A percentile compares a stretch with the other conserved stretches of the same genome.
Evolutionary conservation across 768 basidiomycete species (phyloP).

Genomic region (Tubosaeta brunneosetosa): DNA sequence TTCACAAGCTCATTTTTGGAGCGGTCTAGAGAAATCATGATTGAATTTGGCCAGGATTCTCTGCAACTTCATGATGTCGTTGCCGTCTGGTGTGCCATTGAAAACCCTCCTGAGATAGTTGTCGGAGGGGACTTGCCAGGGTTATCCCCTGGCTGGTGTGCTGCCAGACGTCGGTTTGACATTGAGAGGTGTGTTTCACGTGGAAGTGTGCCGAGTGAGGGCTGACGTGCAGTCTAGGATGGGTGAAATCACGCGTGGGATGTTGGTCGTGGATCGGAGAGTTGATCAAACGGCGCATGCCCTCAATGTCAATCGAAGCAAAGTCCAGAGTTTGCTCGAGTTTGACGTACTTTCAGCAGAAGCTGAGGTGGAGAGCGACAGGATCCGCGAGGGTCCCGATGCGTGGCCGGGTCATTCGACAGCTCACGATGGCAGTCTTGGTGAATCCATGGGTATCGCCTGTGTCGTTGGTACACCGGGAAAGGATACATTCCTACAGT

Average conservation of each 20-base stretch:
- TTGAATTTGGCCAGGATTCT: conserved; percentile 74
- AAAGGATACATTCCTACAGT: conserved; percentile 40
- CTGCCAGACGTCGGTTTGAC: conserved; percentile 50
- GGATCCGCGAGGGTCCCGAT: conserved; percentile 11
- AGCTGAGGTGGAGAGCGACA: conserved; percentile 42
- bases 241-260: conserved; percentile 80
- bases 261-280: conserved; percentile 81
- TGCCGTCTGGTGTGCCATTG: conserved; percentile 83
- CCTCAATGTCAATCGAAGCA: conserved; percentile 60
- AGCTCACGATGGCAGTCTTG: conserved; percentile 15
- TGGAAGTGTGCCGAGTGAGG: background rate
- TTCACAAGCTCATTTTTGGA: conserved; percentile 80
- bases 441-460: conserved; percentile 35
- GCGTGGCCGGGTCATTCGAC: conserved; percentile 19
- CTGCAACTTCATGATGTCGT: conserved; percentile 91
- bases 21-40: conserved; percentile 70
- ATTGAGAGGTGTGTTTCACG: conserved; percentile 55
- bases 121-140: conserved; percentile 23
- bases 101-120: conserved; percentile 50
- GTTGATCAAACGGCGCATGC: conserved; percentile 60
- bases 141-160: conserved; percentile 53
- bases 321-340: conserved; percentile 51
- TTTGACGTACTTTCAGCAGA: conserved; percentile 51
- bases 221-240: conserved; percentile 34
- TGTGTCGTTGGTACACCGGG: conserved; percentile 67